These are phyloP conservation scores for Luffa acutangula DNA, from an alignment of 306 rosid species.

Conservation along the genomic window DNA sequence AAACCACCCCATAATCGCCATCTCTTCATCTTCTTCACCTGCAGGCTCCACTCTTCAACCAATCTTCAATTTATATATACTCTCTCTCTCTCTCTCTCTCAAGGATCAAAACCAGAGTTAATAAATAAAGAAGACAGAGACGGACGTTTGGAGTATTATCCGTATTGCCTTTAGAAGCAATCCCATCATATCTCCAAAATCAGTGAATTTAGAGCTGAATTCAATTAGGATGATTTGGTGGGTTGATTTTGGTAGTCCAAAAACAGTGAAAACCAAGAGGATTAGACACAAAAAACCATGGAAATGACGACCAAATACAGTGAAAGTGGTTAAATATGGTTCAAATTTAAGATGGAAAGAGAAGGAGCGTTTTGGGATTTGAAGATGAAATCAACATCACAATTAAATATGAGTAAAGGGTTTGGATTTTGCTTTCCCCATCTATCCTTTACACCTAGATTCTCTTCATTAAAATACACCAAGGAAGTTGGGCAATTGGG, in stretches of 20 bases:
- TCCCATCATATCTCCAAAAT: not conserved
- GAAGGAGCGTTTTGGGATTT: not conserved
- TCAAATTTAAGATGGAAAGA: not conserved
- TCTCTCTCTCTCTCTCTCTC: conserved; percentile 3
- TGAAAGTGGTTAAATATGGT: not conserved
- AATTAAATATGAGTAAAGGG: not conserved
- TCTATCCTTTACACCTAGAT: conserved; percentile 18
- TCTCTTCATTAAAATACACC: conserved; percentile 20
- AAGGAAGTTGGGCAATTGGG: conserved; percentile 22
- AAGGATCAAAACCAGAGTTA: not conserved
- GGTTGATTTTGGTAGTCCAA: not conserved
- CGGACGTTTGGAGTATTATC: conserved; percentile 2
- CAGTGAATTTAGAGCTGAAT: conserved; percentile 7
- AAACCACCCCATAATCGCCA: conserved; percentile 40
- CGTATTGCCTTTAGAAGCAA: conserved; percentile 3
- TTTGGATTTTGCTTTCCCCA: conserved; percentile 36
- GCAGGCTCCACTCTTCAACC: not conserved
- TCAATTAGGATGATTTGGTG: not conserved
- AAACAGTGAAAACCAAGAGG: not conserved
- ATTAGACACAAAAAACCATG: conserved; percentile 5
- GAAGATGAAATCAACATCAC: not conserved
- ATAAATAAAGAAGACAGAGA: not conserved
- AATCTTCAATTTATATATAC: conserved; percentile 33
- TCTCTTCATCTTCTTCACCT: conserved; percentile 36
- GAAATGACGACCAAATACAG: not conserved